Base-by-base conservation (phyloP, 331 rosid species). In the Saraca asoca region DNA sequence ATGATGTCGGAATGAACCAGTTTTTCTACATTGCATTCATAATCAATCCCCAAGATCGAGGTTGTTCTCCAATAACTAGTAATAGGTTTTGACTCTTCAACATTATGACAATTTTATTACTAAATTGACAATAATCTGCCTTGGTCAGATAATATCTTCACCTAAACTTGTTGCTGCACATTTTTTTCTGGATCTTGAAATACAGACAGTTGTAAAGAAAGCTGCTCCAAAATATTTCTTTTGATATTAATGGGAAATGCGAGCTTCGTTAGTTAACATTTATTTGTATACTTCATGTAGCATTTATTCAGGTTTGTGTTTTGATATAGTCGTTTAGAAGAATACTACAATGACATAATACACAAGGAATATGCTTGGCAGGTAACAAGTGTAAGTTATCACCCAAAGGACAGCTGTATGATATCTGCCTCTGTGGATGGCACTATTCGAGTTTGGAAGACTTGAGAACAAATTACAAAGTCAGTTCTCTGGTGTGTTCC, bases 311-410 rank as follows among this genome's bases (percentile, higher is more conserved):
- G n/a, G 50, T 19, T 9, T 62, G 9, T 14, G 45, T 56, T 35
- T 61, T 31, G n/a, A n/a, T n/a, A n/a, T n/a, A n/a, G n/a, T n/a
- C n/a, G n/a, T n/a, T n/a, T n/a, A n/a, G n/a, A n/a, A 63, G 59
- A 44, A 38, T 55, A 48, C 20, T 9, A 39, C 20, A 46, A 51
- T 64, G 29, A 69, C 9, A 10, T 60, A 55, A 54, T 31, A 39
- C 41, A 14, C 16, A 12, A 45, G 52, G 39, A 2, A 57, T 73
- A 64, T 39, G 44, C 60, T 73, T 66, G 37, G 50, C 83, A 93
- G 96, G 95, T 87, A 51, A 93, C 98, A 10, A 93, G 98, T 55
- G 95, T 89, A 64, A 93, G 96, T 77, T 93, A 87, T 75, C 98
- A 93, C 69, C 95, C 86, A 8, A 82, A 71, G 66, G 91, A 87